Percentiles rank a stretch among this genome's conserved stretches.
These are phyloP conservation scores for Margaritispora aquatica DNA, from an alignment of 495 filamentous ascomycete genomes.

Conservation along the genomic window DNA sequence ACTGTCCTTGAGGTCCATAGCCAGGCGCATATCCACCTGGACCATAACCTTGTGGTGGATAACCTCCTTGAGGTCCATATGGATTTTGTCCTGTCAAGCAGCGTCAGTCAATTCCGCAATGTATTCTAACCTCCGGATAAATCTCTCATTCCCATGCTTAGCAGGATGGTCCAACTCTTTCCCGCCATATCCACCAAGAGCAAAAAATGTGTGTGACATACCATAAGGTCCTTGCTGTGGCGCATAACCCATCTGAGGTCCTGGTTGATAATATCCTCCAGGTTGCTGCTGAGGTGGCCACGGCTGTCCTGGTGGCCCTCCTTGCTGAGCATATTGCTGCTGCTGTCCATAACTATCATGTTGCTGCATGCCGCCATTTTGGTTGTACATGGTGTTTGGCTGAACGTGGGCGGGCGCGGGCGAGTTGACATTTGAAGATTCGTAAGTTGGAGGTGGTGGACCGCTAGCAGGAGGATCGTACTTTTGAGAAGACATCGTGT, in stretches of 20 bases:
- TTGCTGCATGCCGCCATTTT: neutral
- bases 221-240: conserved; percentile 10
- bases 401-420: conserved; percentile 13
- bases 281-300: neutral
- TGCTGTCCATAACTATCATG: neutral
- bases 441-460: conserved; percentile 12
- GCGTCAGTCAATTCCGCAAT: neutral
- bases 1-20: conserved; percentile 21
- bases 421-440: conserved; percentile 4
- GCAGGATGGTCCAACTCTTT: too few relatives aligned
- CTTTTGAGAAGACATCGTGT: conserved; percentile 7
- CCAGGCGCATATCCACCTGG: conserved; percentile 12
- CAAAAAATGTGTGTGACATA: too few relatives aligned
- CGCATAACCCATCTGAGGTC: conserved; percentile 12
- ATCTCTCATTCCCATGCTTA: too few relatives aligned
- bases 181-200: too few relatives aligned
- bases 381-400: neutral
- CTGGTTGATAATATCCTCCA: conserved; percentile 15
- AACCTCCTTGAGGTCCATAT: conserved; percentile 12
- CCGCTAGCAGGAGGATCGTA: conserved; percentile 11
- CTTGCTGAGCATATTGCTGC: neutral
- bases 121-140: too few relatives aligned
- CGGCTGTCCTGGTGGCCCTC: neutral
- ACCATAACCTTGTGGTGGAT: conserved; percentile 16
- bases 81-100: neutral